phyloP scores from a whole-genome alignment of 371 early-diverging fungal genomes.

The Mucor saturninus region DNA sequence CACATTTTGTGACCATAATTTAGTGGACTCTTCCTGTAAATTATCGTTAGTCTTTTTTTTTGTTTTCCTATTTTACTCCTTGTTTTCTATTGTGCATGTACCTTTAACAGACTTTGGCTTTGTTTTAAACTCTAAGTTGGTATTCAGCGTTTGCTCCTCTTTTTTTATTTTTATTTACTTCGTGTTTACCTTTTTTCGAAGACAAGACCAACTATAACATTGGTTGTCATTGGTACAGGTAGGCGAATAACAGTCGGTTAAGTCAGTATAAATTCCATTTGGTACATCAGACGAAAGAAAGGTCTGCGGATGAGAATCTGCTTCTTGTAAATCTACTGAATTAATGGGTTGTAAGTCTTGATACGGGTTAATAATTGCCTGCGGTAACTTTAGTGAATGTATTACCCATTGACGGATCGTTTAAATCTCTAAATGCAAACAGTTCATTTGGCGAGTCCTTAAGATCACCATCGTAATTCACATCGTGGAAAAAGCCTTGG shows the following conservation, averaged over 20 bases:
- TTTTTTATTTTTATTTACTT: background rate
- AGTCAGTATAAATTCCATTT: constrained; percentile 65
- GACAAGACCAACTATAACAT: constrained; percentile 68
- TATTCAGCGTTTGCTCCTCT: background rate
- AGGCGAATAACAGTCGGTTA: constrained; percentile 72
- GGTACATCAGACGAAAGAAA: constrained; percentile 11
- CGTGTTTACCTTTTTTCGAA: constrained; percentile 37
- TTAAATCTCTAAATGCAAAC: constrained; percentile 61
- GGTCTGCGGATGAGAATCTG: background rate
- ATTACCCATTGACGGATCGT: background rate
- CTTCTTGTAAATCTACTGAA: background rate
- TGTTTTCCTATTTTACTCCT: constrained; percentile 18
- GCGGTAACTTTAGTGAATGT: background rate
- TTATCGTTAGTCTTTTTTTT: constrained; percentile 3
- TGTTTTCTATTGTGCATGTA: background rate
- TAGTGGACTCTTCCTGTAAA: constrained; percentile 25
- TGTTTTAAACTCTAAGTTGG: constrained; percentile 15
- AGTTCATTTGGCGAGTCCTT: constrained; percentile 65
- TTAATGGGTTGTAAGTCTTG: background rate
- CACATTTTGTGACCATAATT: constrained; percentile 62
- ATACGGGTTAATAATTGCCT: background rate
- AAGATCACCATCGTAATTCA: constrained; percentile 63
- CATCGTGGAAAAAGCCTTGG: constrained; percentile 76
- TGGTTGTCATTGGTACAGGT: constrained; percentile 59
- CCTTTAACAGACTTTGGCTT: constrained; percentile 17